Conservation (phyloP, 1,284 basidiomycete genomes). For the Schizophyllum amplum region DNA sequence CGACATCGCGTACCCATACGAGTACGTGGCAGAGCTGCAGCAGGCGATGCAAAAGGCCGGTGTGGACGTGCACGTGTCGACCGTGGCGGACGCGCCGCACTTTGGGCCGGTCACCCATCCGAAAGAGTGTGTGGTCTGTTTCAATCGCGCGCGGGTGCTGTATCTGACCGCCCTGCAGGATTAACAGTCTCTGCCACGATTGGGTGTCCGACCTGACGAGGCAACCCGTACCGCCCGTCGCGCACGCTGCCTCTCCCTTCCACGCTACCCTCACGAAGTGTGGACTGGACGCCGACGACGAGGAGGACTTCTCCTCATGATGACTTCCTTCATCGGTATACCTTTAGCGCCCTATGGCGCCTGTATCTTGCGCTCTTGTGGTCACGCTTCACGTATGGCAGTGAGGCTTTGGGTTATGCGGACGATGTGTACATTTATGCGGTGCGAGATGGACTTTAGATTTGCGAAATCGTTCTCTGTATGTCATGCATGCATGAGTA, state of each 20-base stretch:
- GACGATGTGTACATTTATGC: not conserved
- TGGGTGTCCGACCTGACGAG: slow-evolving; percentile 9
- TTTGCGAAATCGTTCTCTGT: not conserved
- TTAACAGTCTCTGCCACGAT: slow-evolving; percentile 8
- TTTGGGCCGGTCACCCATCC: slow-evolving; percentile 18
- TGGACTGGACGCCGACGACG: slow-evolving; percentile 10
- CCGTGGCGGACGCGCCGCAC: slow-evolving; percentile 18
- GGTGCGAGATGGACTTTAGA: not conserved
- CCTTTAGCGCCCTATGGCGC: too few species aligned
- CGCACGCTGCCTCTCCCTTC: slow-evolving; percentile 11
- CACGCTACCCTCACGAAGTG: slow-evolving; percentile 12
- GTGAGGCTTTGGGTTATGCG: too few species aligned
- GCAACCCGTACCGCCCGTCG: slow-evolving; percentile 5
- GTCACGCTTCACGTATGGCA: too few species aligned
- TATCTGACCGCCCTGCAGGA: not conserved
- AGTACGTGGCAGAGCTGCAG: slow-evolving; percentile 16
- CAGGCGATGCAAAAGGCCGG: slow-evolving; percentile 17
- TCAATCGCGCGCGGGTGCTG: not conserved
- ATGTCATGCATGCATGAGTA: not conserved
- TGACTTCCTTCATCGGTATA: too few species aligned
- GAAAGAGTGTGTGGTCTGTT: not conserved
- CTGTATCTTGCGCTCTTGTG: too few species aligned
- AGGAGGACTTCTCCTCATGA: slow-evolving; percentile 7
- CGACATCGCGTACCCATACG: slow-evolving; percentile 21
- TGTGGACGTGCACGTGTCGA: slow-evolving; percentile 15